Evolutionary conservation across 2,329 filamentous ascomycete species (phyloP).

Genomic region (Claviceps sorghi): DNA sequence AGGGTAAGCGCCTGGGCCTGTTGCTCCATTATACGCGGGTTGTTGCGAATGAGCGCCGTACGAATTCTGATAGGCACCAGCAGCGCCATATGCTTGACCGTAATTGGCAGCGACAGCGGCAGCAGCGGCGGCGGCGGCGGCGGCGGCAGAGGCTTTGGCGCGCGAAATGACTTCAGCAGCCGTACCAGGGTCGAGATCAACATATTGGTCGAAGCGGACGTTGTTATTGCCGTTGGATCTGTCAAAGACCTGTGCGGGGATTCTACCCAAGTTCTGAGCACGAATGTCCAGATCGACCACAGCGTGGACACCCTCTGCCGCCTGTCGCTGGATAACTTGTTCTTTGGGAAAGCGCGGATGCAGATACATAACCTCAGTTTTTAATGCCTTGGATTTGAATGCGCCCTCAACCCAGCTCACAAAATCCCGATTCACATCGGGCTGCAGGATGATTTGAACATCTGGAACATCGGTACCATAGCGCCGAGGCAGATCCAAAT

Average conservation of each 20-base stretch:
- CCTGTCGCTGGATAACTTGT: slow-evolving; percentile 69
- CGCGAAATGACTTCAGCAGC: slow-evolving; percentile 70
- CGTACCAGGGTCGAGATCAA: slow-evolving; percentile 61
- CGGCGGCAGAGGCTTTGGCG: slow-evolving; percentile 36
- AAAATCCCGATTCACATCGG: slow-evolving; percentile 66
- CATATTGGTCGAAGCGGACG: slow-evolving; percentile 76
- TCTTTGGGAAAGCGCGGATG: slow-evolving; percentile 62
- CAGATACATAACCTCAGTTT: slow-evolving; percentile 65
- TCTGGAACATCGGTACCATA: slow-evolving; percentile 68
- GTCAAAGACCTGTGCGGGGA: slow-evolving; percentile 76
- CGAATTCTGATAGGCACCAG: slow-evolving; percentile 15
- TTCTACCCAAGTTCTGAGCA: slow-evolving; percentile 56
- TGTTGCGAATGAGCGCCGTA: slow-evolving; percentile 18
- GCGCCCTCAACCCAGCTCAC: slow-evolving; percentile 67
- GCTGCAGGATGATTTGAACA: slow-evolving; percentile 71
- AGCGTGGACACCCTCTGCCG: slow-evolving; percentile 75
- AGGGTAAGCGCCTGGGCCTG: slow-evolving; percentile 18
- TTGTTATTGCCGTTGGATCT: slow-evolving; percentile 59
- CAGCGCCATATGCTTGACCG: slow-evolving; percentile 16
- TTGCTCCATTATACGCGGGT: slow-evolving; percentile 12
- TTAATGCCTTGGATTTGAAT: slow-evolving; percentile 58
- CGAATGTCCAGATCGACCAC: slow-evolving; percentile 62
- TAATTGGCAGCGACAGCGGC: slow-evolving; percentile 14
- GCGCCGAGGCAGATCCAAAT: slow-evolving; percentile 59
- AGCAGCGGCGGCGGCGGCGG: slow-evolving; percentile 13